phyloP scores from a whole-genome alignment of 371 early-diverging fungal genomes.

The Lichtheimia ornata region DNA sequence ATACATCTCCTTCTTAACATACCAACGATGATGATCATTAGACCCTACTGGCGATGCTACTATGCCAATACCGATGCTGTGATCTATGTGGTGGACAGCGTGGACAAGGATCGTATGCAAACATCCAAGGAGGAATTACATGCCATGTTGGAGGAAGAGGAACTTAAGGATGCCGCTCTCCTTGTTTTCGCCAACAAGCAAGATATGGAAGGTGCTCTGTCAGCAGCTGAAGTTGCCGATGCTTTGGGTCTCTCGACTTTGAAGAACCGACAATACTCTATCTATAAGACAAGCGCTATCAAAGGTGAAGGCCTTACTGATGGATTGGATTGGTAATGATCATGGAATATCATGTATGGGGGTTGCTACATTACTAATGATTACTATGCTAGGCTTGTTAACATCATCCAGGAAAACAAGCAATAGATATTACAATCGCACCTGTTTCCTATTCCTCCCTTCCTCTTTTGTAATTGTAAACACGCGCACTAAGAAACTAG shows the following conservation, averaged over 20 bases:
- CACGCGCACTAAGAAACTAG: no score
- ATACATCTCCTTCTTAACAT: background rate
- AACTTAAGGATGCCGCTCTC: conserved; percentile 79
- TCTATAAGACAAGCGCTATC: conserved; percentile 93
- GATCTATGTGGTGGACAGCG: conserved; percentile 95
- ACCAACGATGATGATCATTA: conserved; percentile 2
- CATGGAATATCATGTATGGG: background rate
- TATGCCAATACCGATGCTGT: conserved; percentile 91
- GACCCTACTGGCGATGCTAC: conserved; percentile 60
- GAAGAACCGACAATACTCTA: conserved; percentile 87
- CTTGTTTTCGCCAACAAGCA: conserved; percentile 93
- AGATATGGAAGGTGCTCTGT: conserved; percentile 90
- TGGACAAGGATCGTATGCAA: conserved; percentile 88
- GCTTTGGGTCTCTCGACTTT: conserved; percentile 83
- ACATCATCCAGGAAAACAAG: conserved; percentile 53
- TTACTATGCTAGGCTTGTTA: conserved; percentile 38
- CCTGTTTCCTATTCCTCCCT: background rate
- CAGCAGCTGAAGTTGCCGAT: conserved; percentile 82
- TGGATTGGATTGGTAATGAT: conserved; percentile 79
- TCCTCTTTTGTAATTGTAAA: conserved; percentile 1
- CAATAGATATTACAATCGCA: conserved; percentile 21
- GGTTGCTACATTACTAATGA: no score
- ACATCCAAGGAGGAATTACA: conserved; percentile 89
- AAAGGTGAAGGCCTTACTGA: conserved; percentile 95
- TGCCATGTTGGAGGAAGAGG: conserved; percentile 89